phyloP scores from a whole-genome alignment of 306 rosid species.

The Lablab purpureus region DNA sequence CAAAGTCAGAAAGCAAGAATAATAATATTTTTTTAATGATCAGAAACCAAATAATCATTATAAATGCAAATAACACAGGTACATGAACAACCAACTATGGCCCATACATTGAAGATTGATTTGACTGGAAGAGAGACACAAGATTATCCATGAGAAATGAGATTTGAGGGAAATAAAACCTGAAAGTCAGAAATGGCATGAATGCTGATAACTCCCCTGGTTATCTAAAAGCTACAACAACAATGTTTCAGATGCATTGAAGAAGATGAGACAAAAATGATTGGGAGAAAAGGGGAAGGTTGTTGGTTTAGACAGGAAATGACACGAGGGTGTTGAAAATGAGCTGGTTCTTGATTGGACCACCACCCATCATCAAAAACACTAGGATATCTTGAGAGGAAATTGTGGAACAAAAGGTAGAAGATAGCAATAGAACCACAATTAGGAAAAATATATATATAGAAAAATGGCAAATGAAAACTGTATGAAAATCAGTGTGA shows the following conservation, averaged over 20 bases:
- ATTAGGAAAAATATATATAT: slow-evolving; percentile 58
- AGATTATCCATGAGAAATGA: not conserved
- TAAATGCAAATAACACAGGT: slow-evolving; percentile 16
- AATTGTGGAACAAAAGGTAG: slow-evolving; percentile 61
- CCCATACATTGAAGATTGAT: slow-evolving; percentile 22
- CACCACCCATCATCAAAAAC: slow-evolving; percentile 55
- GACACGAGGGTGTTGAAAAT: slow-evolving; percentile 56
- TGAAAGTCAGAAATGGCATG: slow-evolving; percentile 50
- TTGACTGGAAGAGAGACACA: slow-evolving; percentile 6
- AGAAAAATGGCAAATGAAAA: slow-evolving; percentile 45
- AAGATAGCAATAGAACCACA: slow-evolving; percentile 52
- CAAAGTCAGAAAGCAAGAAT: slow-evolving; percentile 45
- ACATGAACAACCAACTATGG: slow-evolving; percentile 5
- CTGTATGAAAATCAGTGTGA: slow-evolving; percentile 31
- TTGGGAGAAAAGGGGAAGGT: slow-evolving; percentile 23
- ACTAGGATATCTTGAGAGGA: slow-evolving; percentile 57
- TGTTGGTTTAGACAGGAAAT: slow-evolving; percentile 49
- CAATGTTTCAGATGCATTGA: slow-evolving; percentile 21
- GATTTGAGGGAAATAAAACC: slow-evolving; percentile 48
- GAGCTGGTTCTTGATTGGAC: slow-evolving; percentile 58
- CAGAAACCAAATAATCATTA: slow-evolving; percentile 11
- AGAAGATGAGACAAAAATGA: slow-evolving; percentile 31
- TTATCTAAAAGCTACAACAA: slow-evolving; percentile 38
- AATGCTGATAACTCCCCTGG: slow-evolving; percentile 35
- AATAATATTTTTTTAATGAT: slow-evolving; percentile 1